Percentiles rank a stretch among this genome's conserved stretches.
Evolutionary conservation across 75 land plant species (phyloP).

Genomic region (Isoetes taiwanensis): DNA sequence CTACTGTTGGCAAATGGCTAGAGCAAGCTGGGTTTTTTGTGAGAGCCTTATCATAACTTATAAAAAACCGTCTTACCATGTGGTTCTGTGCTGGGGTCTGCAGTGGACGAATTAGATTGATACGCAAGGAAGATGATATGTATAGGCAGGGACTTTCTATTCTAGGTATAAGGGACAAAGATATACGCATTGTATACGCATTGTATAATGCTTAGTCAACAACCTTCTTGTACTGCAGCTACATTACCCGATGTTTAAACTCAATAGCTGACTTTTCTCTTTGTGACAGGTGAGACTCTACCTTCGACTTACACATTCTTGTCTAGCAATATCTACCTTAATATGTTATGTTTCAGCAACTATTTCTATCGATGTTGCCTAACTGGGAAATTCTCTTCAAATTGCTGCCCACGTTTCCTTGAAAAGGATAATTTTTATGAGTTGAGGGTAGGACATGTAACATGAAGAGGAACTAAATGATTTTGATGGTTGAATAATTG

Average conservation of each 20-base stretch:
- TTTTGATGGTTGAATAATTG: conserved; percentile 22
- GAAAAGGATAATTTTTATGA: conserved; percentile 20
- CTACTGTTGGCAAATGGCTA: conserved; percentile 28
- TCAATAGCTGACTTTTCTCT: conserved; percentile 31
- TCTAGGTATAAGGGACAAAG: too few relatives aligned
- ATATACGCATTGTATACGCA: too few relatives aligned
- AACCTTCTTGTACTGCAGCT: conserved; percentile 13
- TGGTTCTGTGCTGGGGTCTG: conserved; percentile 42
- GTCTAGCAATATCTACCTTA: neutral
- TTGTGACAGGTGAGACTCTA: conserved; percentile 20
- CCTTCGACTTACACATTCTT: neutral
- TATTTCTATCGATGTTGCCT: conserved; percentile 34
- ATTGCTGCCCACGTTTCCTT: conserved; percentile 30
- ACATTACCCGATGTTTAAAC: conserved; percentile 29
- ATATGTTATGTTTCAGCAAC: conserved; percentile 12
- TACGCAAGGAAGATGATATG: conserved; percentile 28
- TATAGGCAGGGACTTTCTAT: conserved; percentile 16
- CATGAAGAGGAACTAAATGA: too few relatives aligned
- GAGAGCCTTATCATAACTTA: conserved; percentile 19
- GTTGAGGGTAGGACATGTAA: conserved; percentile 29
- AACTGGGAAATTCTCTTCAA: conserved; percentile 28
- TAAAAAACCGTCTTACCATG: conserved; percentile 22
- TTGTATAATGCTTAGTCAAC: too few relatives aligned
- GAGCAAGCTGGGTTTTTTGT: conserved; percentile 21
- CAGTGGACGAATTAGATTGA: conserved; percentile 26